A percentile compares a stretch with the other conserved stretches of the same genome.
phyloP scores from a whole-genome alignment of 2,329 filamentous ascomycete genomes.

The Lizonia empirigonia region DNA sequence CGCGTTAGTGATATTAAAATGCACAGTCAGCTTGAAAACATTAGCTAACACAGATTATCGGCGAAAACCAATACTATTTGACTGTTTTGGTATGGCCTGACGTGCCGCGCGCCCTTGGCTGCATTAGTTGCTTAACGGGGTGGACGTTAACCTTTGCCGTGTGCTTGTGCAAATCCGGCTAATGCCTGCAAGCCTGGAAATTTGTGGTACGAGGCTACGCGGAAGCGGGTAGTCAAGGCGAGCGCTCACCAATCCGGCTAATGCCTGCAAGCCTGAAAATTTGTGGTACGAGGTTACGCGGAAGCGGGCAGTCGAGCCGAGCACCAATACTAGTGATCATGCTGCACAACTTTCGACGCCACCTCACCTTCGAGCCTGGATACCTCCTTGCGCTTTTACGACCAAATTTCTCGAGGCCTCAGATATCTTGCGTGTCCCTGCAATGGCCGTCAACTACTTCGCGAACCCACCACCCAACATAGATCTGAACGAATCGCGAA shows the following conservation, averaged over 20 bases:
- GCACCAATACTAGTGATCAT: slow-evolving; percentile 1
- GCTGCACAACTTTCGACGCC: not conserved
- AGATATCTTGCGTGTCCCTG: not conserved
- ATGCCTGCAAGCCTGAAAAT: not conserved
- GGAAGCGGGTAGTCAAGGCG: not conserved
- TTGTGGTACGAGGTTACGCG: not conserved
- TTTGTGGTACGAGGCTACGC: not conserved
- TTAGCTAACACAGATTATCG: too few species aligned
- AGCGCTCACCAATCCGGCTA: not conserved
- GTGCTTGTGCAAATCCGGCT: too few species aligned
- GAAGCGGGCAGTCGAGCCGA: not conserved
- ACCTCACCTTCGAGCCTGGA: not conserved
- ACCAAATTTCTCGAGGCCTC: not conserved
- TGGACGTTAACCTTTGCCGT: too few species aligned
- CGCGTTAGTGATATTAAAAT: too few species aligned
- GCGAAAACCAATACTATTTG: too few species aligned
- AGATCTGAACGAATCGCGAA: slow-evolving; percentile 29
- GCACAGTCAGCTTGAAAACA: too few species aligned
- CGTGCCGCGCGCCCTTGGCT: too few species aligned
- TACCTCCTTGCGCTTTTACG: not conserved
- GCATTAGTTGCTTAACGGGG: too few species aligned
- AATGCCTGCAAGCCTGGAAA: not conserved
- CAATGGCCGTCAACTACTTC: slow-evolving; percentile 20
- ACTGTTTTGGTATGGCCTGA: too few species aligned
- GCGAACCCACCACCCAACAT: slow-evolving; percentile 25